Conservation (phyloP, 2,329 filamentous ascomycete genomes). For the Aureobasidium sp. region DNA sequence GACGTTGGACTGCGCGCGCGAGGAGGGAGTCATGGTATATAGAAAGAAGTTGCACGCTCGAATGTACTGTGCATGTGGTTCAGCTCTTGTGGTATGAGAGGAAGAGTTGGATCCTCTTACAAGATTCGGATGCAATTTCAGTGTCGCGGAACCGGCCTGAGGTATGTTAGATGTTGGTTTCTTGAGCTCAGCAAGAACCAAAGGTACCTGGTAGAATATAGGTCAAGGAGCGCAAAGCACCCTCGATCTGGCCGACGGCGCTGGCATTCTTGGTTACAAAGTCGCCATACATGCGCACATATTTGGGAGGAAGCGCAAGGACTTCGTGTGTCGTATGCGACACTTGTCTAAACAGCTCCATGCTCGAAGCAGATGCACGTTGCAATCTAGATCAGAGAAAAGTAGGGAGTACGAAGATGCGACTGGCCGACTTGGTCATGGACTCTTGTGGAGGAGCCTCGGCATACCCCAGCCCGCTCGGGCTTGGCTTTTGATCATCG, state of each 20-base stretch:
- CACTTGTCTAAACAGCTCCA: conserved; percentile 14
- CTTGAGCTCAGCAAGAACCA: conserved; percentile 14
- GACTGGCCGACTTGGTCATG: background rate
- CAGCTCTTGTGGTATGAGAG: conserved; percentile 14
- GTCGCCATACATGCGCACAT: conserved; percentile 59
- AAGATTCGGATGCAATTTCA: conserved; percentile 86
- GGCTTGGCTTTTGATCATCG: background rate
- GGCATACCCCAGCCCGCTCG: background rate
- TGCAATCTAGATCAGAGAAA: background rate
- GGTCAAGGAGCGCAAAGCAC: conserved; percentile 80
- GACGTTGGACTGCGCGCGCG: conserved; percentile 51
- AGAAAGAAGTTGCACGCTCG: conserved; percentile 78
- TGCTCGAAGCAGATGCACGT: background rate
- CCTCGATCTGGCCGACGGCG: conserved; percentile 92
- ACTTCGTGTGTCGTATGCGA: conserved; percentile 13
- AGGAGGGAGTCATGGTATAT: conserved; percentile 89
- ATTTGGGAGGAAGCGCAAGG: conserved; percentile 22
- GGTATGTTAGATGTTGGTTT: conserved; percentile 17
- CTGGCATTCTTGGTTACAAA: conserved; percentile 94
- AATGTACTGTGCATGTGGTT: conserved; percentile 52
- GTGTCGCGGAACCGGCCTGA: conserved; percentile 78
- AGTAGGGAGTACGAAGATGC: background rate
- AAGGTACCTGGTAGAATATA: conserved; percentile 80
- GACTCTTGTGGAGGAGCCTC: conserved; percentile 1
- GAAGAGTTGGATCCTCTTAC: conserved; percentile 29